Conservation (phyloP, 345 rosid genomes). For the Salix arbutifolia region DNA sequence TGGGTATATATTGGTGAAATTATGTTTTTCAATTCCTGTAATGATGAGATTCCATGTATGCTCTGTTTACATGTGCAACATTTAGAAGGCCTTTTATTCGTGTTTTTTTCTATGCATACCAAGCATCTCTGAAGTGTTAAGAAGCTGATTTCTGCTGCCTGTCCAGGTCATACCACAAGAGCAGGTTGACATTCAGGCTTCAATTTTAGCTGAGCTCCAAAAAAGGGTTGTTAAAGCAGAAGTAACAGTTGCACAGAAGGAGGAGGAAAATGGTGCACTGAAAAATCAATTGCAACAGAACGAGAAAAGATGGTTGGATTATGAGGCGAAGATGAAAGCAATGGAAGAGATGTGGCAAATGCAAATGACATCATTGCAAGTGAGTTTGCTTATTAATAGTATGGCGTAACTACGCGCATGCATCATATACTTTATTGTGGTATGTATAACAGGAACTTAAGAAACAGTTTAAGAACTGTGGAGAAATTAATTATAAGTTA, state of each 20-base stretch:
- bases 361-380: slow-evolving; percentile 89
- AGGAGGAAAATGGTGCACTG: slow-evolving; percentile 72
- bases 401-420: not conserved
- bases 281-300: slow-evolving; percentile 65
- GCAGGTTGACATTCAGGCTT: slow-evolving; percentile 51
- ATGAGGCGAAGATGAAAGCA: slow-evolving; percentile 81
- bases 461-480: not conserved
- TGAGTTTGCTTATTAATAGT: slow-evolving; percentile 25
- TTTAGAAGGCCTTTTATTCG: not conserved
- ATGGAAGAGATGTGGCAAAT: slow-evolving; percentile 96
- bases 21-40: not conserved
- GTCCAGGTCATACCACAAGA: slow-evolving; percentile 54
- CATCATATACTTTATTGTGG: not conserved
- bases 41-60: not conserved
- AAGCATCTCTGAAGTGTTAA: slow-evolving; percentile 6
- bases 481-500: not conserved
- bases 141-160: slow-evolving; percentile 7
- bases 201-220: slow-evolving; percentile 64
- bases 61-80: not conserved
- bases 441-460: not conserved
- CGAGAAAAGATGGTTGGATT: slow-evolving; percentile 71
- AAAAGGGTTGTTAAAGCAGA: slow-evolving; percentile 68
- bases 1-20: not conserved
- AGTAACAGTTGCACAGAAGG: slow-evolving; percentile 60
- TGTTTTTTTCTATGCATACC: not conserved